A percentile compares a stretch with the other conserved stretches of the same genome.
Evolutionary conservation across 208 protist species (phyloP).

Genomic region (Perkinsela sp.): DNA sequence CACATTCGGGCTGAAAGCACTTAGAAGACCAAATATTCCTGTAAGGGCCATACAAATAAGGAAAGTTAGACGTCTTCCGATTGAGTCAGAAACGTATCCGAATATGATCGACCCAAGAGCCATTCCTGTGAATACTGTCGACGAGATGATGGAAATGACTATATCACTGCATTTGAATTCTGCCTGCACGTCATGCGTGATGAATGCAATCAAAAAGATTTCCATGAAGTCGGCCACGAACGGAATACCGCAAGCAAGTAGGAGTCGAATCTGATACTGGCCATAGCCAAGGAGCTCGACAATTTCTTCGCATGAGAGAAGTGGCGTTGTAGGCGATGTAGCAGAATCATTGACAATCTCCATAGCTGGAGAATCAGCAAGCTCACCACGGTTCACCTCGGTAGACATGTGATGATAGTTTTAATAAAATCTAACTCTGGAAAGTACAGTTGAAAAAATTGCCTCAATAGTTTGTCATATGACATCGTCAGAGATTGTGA

Average conservation of each 20-base stretch:
- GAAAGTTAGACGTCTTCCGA: not conserved
- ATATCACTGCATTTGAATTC: not conserved
- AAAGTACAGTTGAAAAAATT: no score
- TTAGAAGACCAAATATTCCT: not conserved
- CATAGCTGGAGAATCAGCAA: no score
- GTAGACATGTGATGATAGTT: no score
- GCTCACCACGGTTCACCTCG: no score
- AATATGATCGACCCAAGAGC: not conserved
- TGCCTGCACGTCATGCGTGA: not conserved
- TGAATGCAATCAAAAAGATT: slow-evolving; percentile 1
- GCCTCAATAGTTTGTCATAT: no score
- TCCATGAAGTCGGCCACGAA: not conserved
- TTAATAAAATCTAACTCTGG: no score
- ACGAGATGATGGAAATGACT: not conserved
- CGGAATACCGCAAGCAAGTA: not conserved
- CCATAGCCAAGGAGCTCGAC: slow-evolving; percentile 1
- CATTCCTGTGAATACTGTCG: not conserved
- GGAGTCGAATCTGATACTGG: not conserved
- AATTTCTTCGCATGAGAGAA: not conserved
- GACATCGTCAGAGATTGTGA: no score
- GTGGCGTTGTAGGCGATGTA: no score
- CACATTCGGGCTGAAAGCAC: not conserved
- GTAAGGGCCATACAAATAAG: not conserved
- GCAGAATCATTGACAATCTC: no score
- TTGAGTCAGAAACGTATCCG: not conserved